Evolutionary conservation across 768 basidiomycete species (phyloP).

Genomic region (Hemileccinum rubropunctum): DNA sequence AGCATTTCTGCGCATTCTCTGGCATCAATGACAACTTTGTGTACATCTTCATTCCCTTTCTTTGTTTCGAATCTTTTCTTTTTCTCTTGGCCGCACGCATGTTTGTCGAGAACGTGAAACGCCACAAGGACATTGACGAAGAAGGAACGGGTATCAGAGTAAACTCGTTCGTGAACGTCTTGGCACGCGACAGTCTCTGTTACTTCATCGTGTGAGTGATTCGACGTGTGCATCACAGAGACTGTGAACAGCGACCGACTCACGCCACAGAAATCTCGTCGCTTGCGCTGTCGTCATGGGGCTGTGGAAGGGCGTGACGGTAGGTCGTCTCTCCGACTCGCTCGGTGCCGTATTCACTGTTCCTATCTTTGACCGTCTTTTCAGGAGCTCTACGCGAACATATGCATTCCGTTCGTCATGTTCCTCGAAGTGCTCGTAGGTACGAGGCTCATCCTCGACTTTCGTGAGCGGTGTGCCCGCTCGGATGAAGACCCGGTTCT

Average conservation of each 20-base stretch:
- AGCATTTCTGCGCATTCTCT: conserved; percentile 20
- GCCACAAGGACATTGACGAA: not conserved
- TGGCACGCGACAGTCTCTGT: conserved; percentile 29
- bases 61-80: conserved; percentile 29
- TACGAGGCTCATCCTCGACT: conserved; percentile 30
- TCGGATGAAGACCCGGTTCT: conserved; percentile 7
- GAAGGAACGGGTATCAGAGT: conserved; percentile 3
- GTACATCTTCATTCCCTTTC: conserved; percentile 30
- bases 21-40: conserved; percentile 21
- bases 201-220: conserved; percentile 31
- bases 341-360: not conserved
- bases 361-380: too few relatives aligned
- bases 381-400: conserved; percentile 27
- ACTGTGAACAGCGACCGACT: not conserved
- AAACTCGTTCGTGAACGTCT: conserved; percentile 22
- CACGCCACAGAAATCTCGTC: conserved; percentile 22
- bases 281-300: conserved; percentile 25
- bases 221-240: too few relatives aligned
- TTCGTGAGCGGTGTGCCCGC: conserved; percentile 28
- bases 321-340: conserved; percentile 5
- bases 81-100: conserved; percentile 20
- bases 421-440: conserved; percentile 29
- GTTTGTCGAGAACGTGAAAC: conserved; percentile 12
- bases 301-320: conserved; percentile 25
- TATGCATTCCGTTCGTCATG: conserved; percentile 32